These are phyloP conservation scores for Rhodotorula glutinis DNA, from an alignment of 1,284 basidiomycete genomes.

Conservation along the genomic window DNA sequence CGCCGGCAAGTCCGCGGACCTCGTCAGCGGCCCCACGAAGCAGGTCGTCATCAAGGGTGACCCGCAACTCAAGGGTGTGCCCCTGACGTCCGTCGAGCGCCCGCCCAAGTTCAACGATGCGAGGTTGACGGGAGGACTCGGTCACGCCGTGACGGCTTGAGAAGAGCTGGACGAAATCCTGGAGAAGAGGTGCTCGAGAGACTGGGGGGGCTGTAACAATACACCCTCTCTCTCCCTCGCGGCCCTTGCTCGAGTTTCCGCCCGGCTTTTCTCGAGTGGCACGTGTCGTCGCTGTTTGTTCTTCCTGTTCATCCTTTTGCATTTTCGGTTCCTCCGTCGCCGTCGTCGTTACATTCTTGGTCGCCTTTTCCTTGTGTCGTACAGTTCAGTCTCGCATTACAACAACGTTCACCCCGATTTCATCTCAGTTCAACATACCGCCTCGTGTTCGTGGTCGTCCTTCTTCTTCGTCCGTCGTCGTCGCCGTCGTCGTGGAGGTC, in stretches of 20 bases:
- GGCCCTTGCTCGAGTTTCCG: background rate
- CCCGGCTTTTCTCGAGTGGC: background rate
- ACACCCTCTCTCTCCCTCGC: background rate
- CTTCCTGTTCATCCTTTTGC: background rate
- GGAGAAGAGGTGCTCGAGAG: too few relatives aligned
- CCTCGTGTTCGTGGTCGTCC: too few relatives aligned
- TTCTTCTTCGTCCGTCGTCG: too few relatives aligned
- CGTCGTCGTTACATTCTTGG: background rate
- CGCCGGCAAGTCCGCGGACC: conserved; percentile 32
- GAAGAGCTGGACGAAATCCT: too few relatives aligned
- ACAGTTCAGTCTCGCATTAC: background rate
- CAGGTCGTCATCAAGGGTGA: conserved; percentile 32
- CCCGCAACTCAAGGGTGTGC: conserved; percentile 9
- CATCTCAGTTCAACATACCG: background rate
- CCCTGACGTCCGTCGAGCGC: background rate
- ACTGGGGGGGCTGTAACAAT: too few relatives aligned
- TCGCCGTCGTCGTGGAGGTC: too few relatives aligned
- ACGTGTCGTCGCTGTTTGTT: background rate
- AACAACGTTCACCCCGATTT: too few relatives aligned
- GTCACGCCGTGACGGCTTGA: conserved; percentile 2
- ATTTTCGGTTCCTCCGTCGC: background rate
- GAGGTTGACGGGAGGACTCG: conserved; percentile 9
- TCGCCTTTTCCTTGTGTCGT: background rate
- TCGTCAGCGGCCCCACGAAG: background rate
- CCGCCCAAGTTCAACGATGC: conserved; percentile 8